These are phyloP conservation scores for Calocera cornea DNA, from an alignment of 768 basidiomycete species.

Conservation along the genomic window DNA sequence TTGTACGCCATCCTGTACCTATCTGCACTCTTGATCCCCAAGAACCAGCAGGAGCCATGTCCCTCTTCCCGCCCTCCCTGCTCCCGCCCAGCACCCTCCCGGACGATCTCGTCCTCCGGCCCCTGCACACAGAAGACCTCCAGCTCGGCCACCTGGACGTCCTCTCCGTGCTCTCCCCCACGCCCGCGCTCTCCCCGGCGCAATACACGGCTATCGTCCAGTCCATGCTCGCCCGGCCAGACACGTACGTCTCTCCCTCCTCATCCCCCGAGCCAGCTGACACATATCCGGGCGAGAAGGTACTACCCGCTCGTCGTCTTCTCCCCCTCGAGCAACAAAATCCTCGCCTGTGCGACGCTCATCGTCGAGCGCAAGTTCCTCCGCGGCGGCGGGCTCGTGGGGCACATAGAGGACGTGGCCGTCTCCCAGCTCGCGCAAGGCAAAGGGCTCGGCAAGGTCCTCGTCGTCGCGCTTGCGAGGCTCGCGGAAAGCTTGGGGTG, in stretches of 20 bases:
- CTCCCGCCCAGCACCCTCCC: neutral
- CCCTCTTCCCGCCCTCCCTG: neutral
- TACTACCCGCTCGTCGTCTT: slow-evolving; percentile 83
- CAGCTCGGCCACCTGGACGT: slow-evolving; percentile 69
- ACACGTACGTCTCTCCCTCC: neutral
- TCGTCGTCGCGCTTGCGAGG: slow-evolving; percentile 74
- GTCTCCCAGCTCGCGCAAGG: slow-evolving; percentile 82
- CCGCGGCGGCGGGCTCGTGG: slow-evolving; percentile 68
- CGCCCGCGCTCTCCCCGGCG: slow-evolving; percentile 48
- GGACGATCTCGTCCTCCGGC: slow-evolving; percentile 40
- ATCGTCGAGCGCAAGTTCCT: slow-evolving; percentile 93
- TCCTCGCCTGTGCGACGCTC: slow-evolving; percentile 72
- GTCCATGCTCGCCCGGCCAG: slow-evolving; percentile 24
- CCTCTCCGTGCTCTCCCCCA: slow-evolving; percentile 56
- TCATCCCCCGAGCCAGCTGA: slow-evolving; percentile 20
- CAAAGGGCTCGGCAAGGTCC: slow-evolving; percentile 72
- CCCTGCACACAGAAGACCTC: slow-evolving; percentile 76
- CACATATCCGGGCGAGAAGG: slow-evolving; percentile 30
- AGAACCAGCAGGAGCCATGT: neutral
- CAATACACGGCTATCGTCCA: slow-evolving; percentile 63
- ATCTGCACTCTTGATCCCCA: neutral
- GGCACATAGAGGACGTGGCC: slow-evolving; percentile 97
- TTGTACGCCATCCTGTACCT: no score
- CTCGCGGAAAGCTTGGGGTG: slow-evolving; percentile 69
- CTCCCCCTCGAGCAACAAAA: slow-evolving; percentile 53